These are phyloP conservation scores for Populus davidiana DNA, from an alignment of 345 rosid species.

Conservation along the genomic window DNA sequence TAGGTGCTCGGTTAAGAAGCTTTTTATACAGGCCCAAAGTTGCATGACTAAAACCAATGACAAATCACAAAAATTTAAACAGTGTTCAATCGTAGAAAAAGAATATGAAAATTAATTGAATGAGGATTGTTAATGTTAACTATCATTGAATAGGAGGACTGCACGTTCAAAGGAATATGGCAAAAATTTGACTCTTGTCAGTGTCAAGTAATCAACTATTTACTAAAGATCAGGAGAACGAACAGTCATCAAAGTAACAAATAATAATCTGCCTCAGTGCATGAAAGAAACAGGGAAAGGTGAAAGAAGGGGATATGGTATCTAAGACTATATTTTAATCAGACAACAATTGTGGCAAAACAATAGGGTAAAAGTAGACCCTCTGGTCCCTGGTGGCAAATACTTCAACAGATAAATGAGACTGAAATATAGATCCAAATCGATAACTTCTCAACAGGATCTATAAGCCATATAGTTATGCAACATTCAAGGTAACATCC, in stretches of 20 bases:
- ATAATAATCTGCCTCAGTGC: neutral
- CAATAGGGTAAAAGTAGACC: neutral
- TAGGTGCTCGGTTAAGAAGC: slow-evolving; percentile 74
- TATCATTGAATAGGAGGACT: neutral
- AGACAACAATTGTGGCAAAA: neutral
- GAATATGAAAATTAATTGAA: neutral
- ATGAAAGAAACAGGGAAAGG: neutral
- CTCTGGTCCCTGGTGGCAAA: neutral
- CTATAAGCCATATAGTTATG: neutral
- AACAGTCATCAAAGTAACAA: neutral
- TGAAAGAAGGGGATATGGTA: neutral
- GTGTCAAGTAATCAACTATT: neutral
- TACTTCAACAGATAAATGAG: slow-evolving; percentile 4
- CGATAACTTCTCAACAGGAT: neutral
- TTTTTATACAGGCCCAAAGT: slow-evolving; percentile 90
- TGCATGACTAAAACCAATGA: slow-evolving; percentile 66
- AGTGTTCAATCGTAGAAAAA: slow-evolving; percentile 1
- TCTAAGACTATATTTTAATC: neutral
- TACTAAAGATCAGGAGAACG: neutral
- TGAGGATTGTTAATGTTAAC: neutral
- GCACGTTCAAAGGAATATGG: neutral
- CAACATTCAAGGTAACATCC: neutral
- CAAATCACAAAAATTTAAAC: slow-evolving; percentile 4
- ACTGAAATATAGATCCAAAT: neutral
- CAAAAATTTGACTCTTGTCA: neutral